These are phyloP conservation scores for Acanthamoeba healyi DNA, from an alignment of 208 protist genomes.

Conservation along the genomic window DNA sequence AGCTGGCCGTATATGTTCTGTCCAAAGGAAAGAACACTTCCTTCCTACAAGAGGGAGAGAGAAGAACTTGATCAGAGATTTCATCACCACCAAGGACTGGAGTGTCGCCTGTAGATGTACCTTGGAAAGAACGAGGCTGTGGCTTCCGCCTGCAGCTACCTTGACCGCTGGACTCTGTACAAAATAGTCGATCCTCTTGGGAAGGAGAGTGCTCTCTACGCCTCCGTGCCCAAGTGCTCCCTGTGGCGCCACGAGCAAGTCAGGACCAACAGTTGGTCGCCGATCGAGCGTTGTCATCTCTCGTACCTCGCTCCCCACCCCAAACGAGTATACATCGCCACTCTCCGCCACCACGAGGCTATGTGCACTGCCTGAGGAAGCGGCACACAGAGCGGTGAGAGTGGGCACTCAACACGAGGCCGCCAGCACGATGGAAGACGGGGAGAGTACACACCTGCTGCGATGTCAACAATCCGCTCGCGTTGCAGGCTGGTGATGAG, in stretches of 20 bases:
- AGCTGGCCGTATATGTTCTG: background rate
- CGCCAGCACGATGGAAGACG: too few species aligned
- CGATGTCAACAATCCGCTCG: background rate
- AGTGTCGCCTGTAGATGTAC: background rate
- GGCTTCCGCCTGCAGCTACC: background rate
- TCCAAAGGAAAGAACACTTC: slow-evolving; percentile 17
- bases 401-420: too few species aligned
- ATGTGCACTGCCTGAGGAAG: background rate
- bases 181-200: background rate
- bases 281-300: too few species aligned
- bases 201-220: background rate
- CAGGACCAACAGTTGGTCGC: too few species aligned
- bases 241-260: background rate
- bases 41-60: background rate
- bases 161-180: background rate
- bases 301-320: background rate
- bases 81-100: too few species aligned
- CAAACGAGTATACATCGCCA: background rate
- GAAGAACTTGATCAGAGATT: background rate
- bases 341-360: background rate
- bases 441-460: background rate
- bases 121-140: background rate
- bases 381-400: background rate
- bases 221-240: background rate
- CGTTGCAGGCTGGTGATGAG: background rate